Evolutionary conservation across 2,329 filamentous ascomycete genomes (phyloP), one percentile per base, ranked within the genome.

Genomic region (Alternaria infectoria): DNA sequence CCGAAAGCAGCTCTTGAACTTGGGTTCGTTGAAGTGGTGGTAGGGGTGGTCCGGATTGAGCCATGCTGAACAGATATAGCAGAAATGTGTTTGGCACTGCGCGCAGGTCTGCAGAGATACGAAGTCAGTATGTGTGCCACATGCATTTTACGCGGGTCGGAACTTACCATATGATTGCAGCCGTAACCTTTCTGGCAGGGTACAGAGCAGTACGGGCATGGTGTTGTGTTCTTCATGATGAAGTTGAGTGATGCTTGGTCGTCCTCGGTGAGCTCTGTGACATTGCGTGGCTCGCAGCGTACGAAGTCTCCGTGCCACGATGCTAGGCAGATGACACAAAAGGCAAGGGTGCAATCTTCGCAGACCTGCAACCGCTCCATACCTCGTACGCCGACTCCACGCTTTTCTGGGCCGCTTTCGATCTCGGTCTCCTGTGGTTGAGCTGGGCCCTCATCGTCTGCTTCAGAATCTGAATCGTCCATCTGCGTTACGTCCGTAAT

Each of bases 301-400:
- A 86, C 86, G 67, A 93, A 91, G 69, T 96, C 92, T 64, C 96
- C 96, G 76, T 99, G 96, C 96, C 96, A 99, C n/a, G 92, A 90
- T 75, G 91, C 85, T 46, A 85, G 85, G 71, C 89, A 91, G n/a
- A 89, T 83, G 32, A 83, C 84, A 81, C 96, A 99, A 78, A 99
- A 99, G 12, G 96, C 95, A 71, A 96, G 66, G 1, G 54, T 72
- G 51, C 72, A 74, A 75, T 96, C 92, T 77, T 94, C 92, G 79
- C 96, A 99, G 49, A 98, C 89, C 26, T 90, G 87, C 1, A 98
- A 84, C 10, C 92, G 87, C 55, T 96, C 91, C 68, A 75, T 75
- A n/a, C 85, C 85, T 58, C 84, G 77, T 66, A 87, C 78, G 12
- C 83, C 73, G 5, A 68, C 63, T 5, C 59, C 73, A 61, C 67